Evolutionary conservation across 441 rosid genomes (phyloP), one percentile per base, ranked within the genome.

Genomic region (Jatropha multifida): DNA sequence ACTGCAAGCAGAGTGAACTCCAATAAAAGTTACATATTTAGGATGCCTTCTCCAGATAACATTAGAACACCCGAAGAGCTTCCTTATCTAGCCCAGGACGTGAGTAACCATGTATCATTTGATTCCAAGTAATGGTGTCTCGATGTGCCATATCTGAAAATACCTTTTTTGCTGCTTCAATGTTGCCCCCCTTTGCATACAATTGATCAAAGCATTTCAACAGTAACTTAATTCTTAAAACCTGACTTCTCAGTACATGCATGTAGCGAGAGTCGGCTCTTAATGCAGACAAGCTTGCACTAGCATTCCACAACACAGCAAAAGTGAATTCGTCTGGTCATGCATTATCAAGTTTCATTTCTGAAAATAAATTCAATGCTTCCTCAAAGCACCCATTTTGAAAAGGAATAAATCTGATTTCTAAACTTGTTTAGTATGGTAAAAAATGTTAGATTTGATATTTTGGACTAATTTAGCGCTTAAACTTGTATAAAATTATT

Each of bases 1-100:
- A 78, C 86, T 81, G 79, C 98, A 94, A 75, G 97, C 92, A 58
- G 88, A 91, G 62, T 92, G 90, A 79, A 88, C 83, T 49, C 97
- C 97, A 14, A 90, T 83, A 77, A 94, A 92, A 49, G 97, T 92
- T 55, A 94, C 84, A 27, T 85, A 77, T 76, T 88, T 92, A 17
- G 98, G 98, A 72, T 20, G n/a, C 80, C 85, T 76, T 83, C 87
- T 58, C 81, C 61, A n/a, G 77, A 73, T 78, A 89, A 49, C 92
- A 94, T 26, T 82, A 81, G 77, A 92, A 94, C 72, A 85, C 72
- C 52, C 51, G 77, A 76, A 89, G 84, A 32, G 94, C 93, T 74
- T 88, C 89, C 67, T 63, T 83, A 27, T 94, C 94, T 3, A 89
- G 84, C 69, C 94, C 93, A 67, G 91, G 92, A 77, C 90, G 94